phyloP scores from a whole-genome alignment of 352 stramenopile species.

The Globisporangium spiculum region DNA sequence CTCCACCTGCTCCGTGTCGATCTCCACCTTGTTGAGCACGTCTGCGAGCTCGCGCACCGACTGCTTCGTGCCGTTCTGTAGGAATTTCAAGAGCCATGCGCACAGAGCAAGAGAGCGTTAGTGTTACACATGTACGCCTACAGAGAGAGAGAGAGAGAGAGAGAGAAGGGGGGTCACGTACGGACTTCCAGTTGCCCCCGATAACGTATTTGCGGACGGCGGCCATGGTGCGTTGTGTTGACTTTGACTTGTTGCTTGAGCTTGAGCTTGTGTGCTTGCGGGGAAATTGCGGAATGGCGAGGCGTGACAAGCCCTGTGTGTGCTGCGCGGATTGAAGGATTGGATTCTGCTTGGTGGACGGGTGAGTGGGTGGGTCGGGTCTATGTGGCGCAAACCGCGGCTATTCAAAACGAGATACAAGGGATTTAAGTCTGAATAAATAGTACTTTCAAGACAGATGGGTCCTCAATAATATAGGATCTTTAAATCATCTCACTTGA shows the following conservation, averaged over 20 bases:
- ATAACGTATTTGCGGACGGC: slow-evolving; percentile 80
- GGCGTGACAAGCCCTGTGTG: not conserved
- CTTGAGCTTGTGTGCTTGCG: not conserved
- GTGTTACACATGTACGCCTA: not conserved
- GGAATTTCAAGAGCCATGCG: not conserved
- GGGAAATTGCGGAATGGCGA: not conserved
- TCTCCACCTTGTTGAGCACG: slow-evolving; percentile 77
- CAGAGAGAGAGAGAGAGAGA: no score
- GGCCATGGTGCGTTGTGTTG: not conserved
- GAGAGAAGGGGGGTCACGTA: slow-evolving; percentile 27
- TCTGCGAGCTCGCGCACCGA: slow-evolving; percentile 75
- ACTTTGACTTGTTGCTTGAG: not conserved
- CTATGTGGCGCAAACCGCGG: no score
- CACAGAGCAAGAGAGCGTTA: not conserved
- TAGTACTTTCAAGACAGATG: no score
- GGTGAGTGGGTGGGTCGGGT: no score
- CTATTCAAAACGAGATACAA: no score
- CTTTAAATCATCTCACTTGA: no score
- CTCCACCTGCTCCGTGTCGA: slow-evolving; percentile 62
- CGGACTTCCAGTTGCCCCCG: slow-evolving; percentile 93
- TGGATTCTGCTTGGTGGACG: not conserved
- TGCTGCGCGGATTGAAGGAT: not conserved
- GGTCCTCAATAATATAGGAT: no score
- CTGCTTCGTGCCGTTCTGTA: slow-evolving; percentile 70
- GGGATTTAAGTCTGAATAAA: no score